Conservation (phyloP, 257 asterid species). For the Catharanthus roseus region DNA sequence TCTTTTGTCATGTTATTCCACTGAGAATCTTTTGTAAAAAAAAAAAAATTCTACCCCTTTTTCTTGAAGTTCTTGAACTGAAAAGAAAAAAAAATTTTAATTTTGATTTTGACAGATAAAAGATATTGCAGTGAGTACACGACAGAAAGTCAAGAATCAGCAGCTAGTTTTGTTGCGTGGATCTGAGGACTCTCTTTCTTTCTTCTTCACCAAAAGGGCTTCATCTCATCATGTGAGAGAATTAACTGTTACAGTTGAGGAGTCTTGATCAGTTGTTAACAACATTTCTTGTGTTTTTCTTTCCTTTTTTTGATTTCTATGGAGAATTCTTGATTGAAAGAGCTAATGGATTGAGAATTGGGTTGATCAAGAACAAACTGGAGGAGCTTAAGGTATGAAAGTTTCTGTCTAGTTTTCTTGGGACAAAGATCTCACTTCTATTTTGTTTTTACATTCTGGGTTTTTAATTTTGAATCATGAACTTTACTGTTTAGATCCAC, state of each 20-base stretch:
- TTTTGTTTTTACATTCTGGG: no score
- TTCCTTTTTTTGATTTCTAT: background rate
- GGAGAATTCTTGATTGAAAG: conserved; percentile 4
- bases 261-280: conserved; percentile 28
- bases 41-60: background rate
- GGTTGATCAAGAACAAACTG: conserved; percentile 15
- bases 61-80: background rate
- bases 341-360: conserved; percentile 12
- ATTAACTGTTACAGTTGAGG: conserved; percentile 27
- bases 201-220: background rate
- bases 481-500: conserved; percentile 19
- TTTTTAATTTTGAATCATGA: conserved; percentile 2
- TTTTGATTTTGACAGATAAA: conserved; percentile 11
- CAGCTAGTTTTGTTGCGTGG: conserved; percentile 33
- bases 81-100: background rate
- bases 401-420: conserved; percentile 2
- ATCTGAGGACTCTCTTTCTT: conserved; percentile 39
- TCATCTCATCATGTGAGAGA: conserved; percentile 49
- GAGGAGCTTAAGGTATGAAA: conserved; percentile 9
- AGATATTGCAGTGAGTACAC: conserved; percentile 4
- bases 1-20: background rate
- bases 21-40: background rate
- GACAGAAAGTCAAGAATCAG: conserved; percentile 19
- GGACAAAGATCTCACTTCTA: conserved; percentile 1
- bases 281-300: conserved; percentile 1